These are phyloP conservation scores for Pichia eremophila DNA, from an alignment of 805 yeast species.

Conservation along the genomic window DNA sequence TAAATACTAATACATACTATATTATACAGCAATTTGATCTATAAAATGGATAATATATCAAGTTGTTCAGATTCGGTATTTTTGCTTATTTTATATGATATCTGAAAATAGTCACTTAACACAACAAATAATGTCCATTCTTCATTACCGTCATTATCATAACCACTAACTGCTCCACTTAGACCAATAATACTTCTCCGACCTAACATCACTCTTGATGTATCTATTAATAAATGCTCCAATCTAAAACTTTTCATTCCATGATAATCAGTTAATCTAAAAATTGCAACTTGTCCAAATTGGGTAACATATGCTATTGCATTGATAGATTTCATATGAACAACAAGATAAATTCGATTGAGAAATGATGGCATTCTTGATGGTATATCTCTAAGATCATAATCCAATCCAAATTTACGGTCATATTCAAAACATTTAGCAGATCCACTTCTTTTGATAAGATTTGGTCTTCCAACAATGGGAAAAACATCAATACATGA, in stretches of 20 bases:
- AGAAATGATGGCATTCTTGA: neutral
- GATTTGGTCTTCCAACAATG: neutral
- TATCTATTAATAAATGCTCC: conserved; percentile 33
- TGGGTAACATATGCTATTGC: conserved; percentile 36
- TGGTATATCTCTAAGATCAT: no score
- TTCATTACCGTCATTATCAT: conserved; percentile 6
- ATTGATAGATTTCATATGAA: conserved; percentile 31
- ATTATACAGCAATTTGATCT: no score
- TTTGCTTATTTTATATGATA: neutral
- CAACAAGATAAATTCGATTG: conserved; percentile 22
- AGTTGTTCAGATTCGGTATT: neutral
- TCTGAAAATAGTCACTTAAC: neutral
- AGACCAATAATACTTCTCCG: conserved; percentile 20
- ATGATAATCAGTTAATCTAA: conserved; percentile 33
- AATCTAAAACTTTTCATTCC: conserved; percentile 34
- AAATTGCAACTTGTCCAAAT: conserved; percentile 33
- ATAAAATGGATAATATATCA: neutral
- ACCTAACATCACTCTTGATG: conserved; percentile 14
- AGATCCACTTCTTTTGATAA: neutral
- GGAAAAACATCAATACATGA: conserved; percentile 4
- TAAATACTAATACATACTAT: neutral
- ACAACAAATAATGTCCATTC: conserved; percentile 5
- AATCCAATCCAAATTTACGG: neutral
- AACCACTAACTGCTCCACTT: neutral
- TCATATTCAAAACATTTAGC: neutral